phyloP scores from a whole-genome alignment of 345 rosid genomes.

The Eucalyptus coolabah region DNA sequence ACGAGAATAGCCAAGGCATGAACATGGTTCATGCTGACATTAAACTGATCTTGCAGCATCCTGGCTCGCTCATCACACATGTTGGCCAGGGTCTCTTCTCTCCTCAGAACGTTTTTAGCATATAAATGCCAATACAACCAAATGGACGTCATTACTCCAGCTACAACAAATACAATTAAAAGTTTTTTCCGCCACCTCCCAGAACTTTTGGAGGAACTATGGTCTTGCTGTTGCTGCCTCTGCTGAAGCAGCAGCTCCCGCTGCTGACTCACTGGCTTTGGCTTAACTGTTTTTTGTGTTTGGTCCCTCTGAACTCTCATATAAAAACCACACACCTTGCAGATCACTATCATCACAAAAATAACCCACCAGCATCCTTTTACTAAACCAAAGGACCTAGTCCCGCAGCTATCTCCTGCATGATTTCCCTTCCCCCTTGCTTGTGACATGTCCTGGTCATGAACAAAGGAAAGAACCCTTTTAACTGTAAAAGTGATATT shows the following conservation, averaged over 20 bases:
- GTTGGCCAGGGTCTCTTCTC: conserved; percentile 62
- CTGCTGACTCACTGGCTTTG: conserved; percentile 21
- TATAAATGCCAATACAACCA: conserved; percentile 51
- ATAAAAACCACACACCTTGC: conserved; percentile 8
- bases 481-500: not conserved
- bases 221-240: conserved; percentile 41
- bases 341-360: conserved; percentile 20
- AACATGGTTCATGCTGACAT: conserved; percentile 95
- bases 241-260: conserved; percentile 21
- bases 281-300: conserved; percentile 6
- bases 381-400: conserved; percentile 7
- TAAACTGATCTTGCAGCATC: conserved; percentile 98
- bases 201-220: conserved; percentile 31
- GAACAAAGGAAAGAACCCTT: not conserved
- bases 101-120: conserved; percentile 12
- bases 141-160: conserved; percentile 38
- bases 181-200: conserved; percentile 71
- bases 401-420: conserved; percentile 4
- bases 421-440: not conserved
- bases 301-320: conserved; percentile 13
- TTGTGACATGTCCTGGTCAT: conserved; percentile 15
- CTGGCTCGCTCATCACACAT: conserved; percentile 98
- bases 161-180: conserved; percentile 31
- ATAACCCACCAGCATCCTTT: conserved; percentile 45
- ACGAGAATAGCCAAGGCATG: conserved; percentile 94